Evolutionary conservation across 2,329 filamentous ascomycete genomes (phyloP).

Genomic region (Cytospora chrysosperma): DNA sequence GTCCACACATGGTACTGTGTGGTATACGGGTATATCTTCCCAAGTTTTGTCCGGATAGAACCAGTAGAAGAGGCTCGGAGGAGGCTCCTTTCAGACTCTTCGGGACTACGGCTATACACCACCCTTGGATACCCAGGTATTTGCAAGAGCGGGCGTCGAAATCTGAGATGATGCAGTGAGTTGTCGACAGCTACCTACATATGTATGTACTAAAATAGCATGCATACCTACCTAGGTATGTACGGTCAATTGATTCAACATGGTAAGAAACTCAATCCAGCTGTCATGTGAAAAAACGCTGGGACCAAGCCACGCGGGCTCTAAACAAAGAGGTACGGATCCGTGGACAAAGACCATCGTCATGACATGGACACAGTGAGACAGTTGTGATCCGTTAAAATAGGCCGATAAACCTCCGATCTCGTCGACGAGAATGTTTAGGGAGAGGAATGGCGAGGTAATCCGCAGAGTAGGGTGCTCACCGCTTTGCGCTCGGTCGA

Average conservation of each 20-base stretch:
- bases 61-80: too few species aligned
- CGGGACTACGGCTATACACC: background rate
- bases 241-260: too few species aligned
- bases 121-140: background rate
- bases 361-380: background rate
- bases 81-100: background rate
- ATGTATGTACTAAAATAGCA: background rate
- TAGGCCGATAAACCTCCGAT: background rate
- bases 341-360: background rate
- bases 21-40: too few species aligned
- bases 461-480: background rate
- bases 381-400: background rate
- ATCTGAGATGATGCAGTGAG: background rate
- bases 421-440: background rate
- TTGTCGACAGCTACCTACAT: background rate
- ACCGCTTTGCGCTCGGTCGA: background rate
- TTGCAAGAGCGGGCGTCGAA: background rate
- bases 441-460: background rate
- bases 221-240: too few species aligned
- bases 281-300: background rate
- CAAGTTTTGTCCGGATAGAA: background rate
- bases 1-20: background rate
- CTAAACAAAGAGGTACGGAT: background rate
- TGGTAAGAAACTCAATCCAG: background rate
- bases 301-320: background rate